Evolutionary conservation across 306 rosid species (phyloP), one percentile per base, ranked within the genome.

Genomic region (Alnus glutinosa): DNA sequence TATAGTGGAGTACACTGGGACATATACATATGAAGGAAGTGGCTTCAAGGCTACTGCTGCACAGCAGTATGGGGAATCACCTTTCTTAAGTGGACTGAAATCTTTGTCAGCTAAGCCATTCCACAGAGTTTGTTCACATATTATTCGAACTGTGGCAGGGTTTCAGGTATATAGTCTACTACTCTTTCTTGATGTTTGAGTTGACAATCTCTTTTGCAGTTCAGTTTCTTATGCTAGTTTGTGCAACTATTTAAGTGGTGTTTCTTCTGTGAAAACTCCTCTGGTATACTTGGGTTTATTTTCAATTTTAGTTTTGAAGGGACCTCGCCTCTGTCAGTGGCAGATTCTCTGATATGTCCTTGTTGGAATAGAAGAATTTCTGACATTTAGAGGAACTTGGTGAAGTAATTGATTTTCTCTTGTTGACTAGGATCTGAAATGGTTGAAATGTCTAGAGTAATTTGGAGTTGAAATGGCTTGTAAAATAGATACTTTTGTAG

Each of bases 11-110:
- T 91, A 88, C 85, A 91, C 98, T 67, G 98, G 99, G 71, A 93
- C 96, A n/a, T 95, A 95, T 82, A 95, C 89, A 49, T 95, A 95
- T 2, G 99, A 95, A 91, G 99, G 99, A 76, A 95, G 98, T 87
- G 99, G 99, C 77, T 91, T 95, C 86, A 87, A 86, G 87, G 99
- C 99, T 80, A 93, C 98, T 15, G 99, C 99, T 68, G 99, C 99
- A 23, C 99, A 90, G 87, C 99, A 93, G 85, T 90, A 95, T 73
- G 99, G 98, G 16, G 92, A 96, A 57, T 95, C 99, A 66, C 97
- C 99, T 62, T 95, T 95, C 89, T 79, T 95, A 76, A 93, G 96
- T 88, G 99, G 99, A 85, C 86, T 95, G 79, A 93, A 95, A 86
- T 93, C 99, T 70, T 71, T 95, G 87, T 84, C 98, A 70, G 86